These are phyloP conservation scores for Komagataella kurtzmanii DNA, from an alignment of 805 yeast genomes.

Conservation along the genomic window DNA sequence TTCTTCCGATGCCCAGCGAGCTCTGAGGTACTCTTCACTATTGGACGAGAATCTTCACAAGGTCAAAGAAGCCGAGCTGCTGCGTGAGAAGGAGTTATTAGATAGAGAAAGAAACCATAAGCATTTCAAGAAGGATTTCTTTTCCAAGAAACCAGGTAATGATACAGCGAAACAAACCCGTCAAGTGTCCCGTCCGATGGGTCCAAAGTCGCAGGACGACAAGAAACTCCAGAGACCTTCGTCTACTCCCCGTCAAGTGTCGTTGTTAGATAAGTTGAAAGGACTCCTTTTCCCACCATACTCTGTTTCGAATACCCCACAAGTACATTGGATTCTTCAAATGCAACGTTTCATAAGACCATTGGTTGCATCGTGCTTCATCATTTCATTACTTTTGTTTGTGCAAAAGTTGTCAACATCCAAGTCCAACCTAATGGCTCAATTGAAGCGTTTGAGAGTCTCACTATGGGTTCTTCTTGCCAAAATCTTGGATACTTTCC, in stretches of 20 bases:
- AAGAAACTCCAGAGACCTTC: not conserved
- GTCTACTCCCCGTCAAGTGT: not conserved
- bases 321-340: not conserved
- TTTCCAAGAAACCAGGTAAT: not conserved
- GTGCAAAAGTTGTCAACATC: not conserved
- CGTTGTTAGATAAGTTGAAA: not conserved
- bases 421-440: not conserved
- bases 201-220: not conserved
- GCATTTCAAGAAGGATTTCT: not conserved
- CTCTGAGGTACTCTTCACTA: not conserved
- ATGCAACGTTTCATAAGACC: not conserved
- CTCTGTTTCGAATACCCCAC: not conserved
- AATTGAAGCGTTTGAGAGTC: not conserved
- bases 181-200: not conserved
- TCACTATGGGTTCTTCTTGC: not conserved
- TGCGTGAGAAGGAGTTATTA: not conserved
- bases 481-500: not conserved
- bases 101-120: not conserved
- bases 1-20: constrained; percentile 5
- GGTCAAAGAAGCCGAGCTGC: not conserved
- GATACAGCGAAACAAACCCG: not conserved
- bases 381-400: not conserved
- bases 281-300: not conserved
- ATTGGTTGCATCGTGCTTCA: not conserved
- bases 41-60: not conserved